Evolutionary conservation across 2,329 filamentous ascomycete genomes (phyloP), one percentile per base, ranked within the genome.

Genomic region (Paramyrothecium roridum): DNA sequence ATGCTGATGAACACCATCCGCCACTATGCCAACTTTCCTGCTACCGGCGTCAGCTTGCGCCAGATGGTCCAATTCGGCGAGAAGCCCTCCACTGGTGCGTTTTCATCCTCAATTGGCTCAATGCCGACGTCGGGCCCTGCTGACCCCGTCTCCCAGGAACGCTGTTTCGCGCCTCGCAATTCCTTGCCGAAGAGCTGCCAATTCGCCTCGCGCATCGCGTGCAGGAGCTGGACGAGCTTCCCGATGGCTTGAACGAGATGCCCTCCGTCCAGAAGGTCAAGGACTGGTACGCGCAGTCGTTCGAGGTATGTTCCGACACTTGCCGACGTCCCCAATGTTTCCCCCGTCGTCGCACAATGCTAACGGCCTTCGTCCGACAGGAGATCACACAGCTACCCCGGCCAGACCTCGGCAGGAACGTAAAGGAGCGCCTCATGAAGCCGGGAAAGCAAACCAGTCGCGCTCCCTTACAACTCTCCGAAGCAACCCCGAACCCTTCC

Each of bases 1-100:
- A 84, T 85, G 78, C 77, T 98, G 86, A 95, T 96, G 91, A 89
- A 95, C 67, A 96, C 90, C 80, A 97, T 97, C 87, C 87, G 89
- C 75, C 92, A 97, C 78, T 97, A 97, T 83, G 91, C 92, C 73
- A 91, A 87, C 76, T 99, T 98, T 75, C 95, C 95, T 62, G 95
- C 95, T 58, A 99, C 95, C 16, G 95, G 95, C 67, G 90, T 96
- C 67, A 97, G 93, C 72, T 82, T 99, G 75, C 86, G 95, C 73
- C 95, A 99, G 82, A 99, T 99, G 95, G 93, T 98, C 56, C 93
- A 98, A 74, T 98, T 98, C 73, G 93, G 93, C 70, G 92, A 96
- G 79, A 90, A 87, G 72, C 93, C 93, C 53, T 97, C 93, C 17
- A 90, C 87, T 65, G 91, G 91, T 95, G 79, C 67, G 82, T 73